These are phyloP conservation scores for Russula sp. DNA, from an alignment of 768 basidiomycete species.

Conservation along the genomic window DNA sequence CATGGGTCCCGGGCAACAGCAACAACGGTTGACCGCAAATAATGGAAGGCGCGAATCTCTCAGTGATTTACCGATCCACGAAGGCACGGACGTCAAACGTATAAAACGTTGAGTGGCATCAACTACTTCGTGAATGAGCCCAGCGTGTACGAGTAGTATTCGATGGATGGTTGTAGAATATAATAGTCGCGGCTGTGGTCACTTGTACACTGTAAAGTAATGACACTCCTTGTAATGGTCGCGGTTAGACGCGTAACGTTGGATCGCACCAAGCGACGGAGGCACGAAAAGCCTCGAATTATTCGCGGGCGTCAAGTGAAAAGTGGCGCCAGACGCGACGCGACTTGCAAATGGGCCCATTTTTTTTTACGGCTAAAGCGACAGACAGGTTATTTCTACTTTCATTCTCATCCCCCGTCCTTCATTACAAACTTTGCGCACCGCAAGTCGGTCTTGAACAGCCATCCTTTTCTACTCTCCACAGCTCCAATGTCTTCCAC, in stretches of 20 bases:
- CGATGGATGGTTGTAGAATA: background rate
- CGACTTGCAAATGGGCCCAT: conserved; percentile 6
- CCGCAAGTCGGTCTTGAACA: background rate
- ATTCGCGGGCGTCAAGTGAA: background rate
- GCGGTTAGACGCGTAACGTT: background rate
- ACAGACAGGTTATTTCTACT: background rate
- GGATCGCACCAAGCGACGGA: background rate
- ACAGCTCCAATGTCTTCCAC: conserved; percentile 14
- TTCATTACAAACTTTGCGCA: background rate
- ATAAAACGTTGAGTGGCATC: conserved; percentile 4
- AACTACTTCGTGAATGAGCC: background rate
- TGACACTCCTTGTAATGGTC: background rate
- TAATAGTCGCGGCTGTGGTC: background rate
- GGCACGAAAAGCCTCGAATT: too few species aligned
- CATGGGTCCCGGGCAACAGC: conserved; percentile 10
- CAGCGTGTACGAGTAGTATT: background rate
- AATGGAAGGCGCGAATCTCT: conserved; percentile 7
- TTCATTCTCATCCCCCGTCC: background rate
- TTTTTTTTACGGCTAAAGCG: background rate
- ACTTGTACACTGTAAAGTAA: background rate
- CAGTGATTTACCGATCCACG: conserved; percentile 7
- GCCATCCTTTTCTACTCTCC: background rate
- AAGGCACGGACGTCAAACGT: conserved; percentile 17
- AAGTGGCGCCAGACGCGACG: background rate
- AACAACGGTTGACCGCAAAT: background rate